Evolutionary conservation across 1,284 basidiomycete genomes (phyloP), one percentile per base, ranked within the genome.

Genomic region (Papiliotrema flavescens): DNA sequence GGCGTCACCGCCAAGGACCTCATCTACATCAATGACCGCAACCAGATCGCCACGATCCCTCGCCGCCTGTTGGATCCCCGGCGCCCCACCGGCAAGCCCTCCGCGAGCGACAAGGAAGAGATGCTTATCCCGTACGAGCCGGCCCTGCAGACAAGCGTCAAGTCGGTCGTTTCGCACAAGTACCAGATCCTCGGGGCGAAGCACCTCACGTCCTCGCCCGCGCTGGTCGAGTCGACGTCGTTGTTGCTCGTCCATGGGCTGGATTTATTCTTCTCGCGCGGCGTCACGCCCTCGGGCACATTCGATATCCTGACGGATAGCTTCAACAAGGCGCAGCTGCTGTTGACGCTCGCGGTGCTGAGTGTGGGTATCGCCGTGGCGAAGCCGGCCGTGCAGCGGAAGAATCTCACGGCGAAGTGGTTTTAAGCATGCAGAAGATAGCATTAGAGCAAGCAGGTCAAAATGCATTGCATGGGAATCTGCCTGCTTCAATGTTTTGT

Each of bases 271-370:
- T 78, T 84, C 28, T 89, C 89, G 6, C 83, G 90, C 15, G 67
- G 68, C 9, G 81, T 91, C 3, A 83, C 89, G 37, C 92, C 96
- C 0, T 91, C 89, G 2, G 86, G 85, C 24, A 91, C 90, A 24
- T 98, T 98, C 68, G 95, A 98, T 70, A 85, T 95, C n/a, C 82
- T 96, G 14, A 89, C 83, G 69, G 85, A 90, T 75, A 83, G 81
- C 67, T 98, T 98, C 77, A 98, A 98, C 79, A 97, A 98, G 80
- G 79, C 80, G 0, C 95, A 98, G 76, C 80, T 98, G 28, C 82
- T 96, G 57, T 72, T 93, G 42, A 98, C 93, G 0, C 83, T 96
- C 15, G 76, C 78, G 0, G 90, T 82, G 0, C 75, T 98, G 52
- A 80, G 80, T 0, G 71, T 83, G 3, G 93, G 87, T 3, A 90